phyloP scores from a whole-genome alignment of 73 alveolate species.

The Blepharisma stoltei region DNA sequence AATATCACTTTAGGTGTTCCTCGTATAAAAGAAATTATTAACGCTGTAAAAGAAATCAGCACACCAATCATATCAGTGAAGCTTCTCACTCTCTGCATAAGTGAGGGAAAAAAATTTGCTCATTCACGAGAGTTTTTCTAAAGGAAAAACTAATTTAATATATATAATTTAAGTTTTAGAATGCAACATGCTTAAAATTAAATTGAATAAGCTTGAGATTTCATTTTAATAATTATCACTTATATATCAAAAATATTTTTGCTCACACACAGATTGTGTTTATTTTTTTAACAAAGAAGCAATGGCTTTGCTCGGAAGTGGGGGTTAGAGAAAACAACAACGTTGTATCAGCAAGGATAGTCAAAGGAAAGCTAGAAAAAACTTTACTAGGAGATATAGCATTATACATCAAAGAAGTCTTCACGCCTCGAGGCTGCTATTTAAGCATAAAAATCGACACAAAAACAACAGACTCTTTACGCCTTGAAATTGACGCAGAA shows the following conservation, averaged over 20 bases:
- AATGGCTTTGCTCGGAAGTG: too few species aligned
- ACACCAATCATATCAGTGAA: conserved; percentile 94
- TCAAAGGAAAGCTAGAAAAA: conserved; percentile 93
- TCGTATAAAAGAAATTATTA: conserved; percentile 97
- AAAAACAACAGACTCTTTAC: conserved; percentile 54
- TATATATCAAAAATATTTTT: too few species aligned
- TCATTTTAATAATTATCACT: too few species aligned
- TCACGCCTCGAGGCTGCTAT: conserved; percentile 75
- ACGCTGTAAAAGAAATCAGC: conserved; percentile 90
- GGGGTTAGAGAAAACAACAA: conserved; percentile 54
- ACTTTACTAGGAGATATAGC: conserved; percentile 82
- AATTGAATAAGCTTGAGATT: too few species aligned
- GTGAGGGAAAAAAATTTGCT: too few species aligned
- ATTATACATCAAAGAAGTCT: conserved; percentile 85
- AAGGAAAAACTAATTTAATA: too few species aligned
- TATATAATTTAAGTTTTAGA: too few species aligned
- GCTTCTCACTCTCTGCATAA: too few species aligned
- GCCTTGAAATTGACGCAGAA: conserved; percentile 66
- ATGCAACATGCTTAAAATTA: too few species aligned
- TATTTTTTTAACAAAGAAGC: too few species aligned
- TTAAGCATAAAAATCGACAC: conserved; percentile 67
- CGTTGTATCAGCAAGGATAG: conserved; percentile 79
- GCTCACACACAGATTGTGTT: too few species aligned
- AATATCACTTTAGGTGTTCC: conserved; percentile 98
- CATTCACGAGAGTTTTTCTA: too few species aligned